These are phyloP conservation scores for Kockiozyma suomiensis DNA, from an alignment of 805 yeast genomes.

Conservation along the genomic window DNA sequence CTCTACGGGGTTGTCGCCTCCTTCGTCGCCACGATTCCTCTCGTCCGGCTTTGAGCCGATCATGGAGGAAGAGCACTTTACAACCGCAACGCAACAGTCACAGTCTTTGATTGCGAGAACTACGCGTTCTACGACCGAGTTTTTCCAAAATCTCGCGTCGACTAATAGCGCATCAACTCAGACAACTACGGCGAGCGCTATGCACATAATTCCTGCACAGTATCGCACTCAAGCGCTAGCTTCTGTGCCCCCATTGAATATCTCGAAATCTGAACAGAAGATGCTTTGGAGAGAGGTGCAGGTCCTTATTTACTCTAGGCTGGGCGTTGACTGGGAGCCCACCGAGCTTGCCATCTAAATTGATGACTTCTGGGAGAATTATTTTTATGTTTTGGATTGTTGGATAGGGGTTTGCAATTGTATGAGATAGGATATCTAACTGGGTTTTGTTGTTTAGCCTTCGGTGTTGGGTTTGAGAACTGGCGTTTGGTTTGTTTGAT, in stretches of 20 bases:
- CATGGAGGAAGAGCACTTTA: background rate
- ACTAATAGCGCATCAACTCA: background rate
- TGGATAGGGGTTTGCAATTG: no score
- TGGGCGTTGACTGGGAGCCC: slow-evolving; percentile 62
- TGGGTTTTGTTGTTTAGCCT: no score
- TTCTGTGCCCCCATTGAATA: background rate
- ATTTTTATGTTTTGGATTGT: no score
- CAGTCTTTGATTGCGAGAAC: slow-evolving; percentile 13
- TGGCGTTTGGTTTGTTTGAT: no score
- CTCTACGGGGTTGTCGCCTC: slow-evolving; percentile 1
- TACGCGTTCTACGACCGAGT: slow-evolving; percentile 6
- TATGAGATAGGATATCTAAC: no score
- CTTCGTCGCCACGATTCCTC: background rate
- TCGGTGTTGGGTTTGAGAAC: no score
- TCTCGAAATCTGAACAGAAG: slow-evolving; percentile 59
- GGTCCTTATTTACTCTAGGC: slow-evolving; percentile 55
- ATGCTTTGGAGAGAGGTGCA: slow-evolving; percentile 68
- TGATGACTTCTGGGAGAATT: no score
- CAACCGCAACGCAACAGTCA: background rate
- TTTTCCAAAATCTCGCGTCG: slow-evolving; percentile 5
- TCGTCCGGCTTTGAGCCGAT: slow-evolving; percentile 1
- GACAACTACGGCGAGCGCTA: background rate
- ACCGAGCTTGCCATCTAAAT: slow-evolving; percentile 35
- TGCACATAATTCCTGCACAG: background rate
- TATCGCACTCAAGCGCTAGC: slow-evolving; percentile 1